Base-by-base conservation (phyloP, 805 yeast species). In the Saccharomycopsis vini region DNA sequence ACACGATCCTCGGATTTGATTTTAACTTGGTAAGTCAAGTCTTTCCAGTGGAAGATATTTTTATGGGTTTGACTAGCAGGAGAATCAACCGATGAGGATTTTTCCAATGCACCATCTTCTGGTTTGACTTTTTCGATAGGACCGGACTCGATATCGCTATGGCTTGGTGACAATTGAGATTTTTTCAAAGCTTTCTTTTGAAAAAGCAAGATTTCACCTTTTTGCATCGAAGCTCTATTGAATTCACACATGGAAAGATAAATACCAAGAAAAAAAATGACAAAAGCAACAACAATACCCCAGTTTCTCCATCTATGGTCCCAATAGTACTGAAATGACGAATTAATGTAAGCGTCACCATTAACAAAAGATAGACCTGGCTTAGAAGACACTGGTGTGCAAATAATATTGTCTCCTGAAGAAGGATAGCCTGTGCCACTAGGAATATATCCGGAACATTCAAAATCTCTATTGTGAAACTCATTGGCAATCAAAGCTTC, bases 31-130 rank as follows among this genome's bases (percentile, higher is more conserved):
- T 81, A 82, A 52, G 77, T 67, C 50, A 81, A 75, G 56, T 81
- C 73, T 57, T 72, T 72, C 90, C 90, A 82, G 51, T 78, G 80
- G 67, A 79, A 81, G 30, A 79, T 75, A 54, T 73, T 77, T 36
- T 67, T 63, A 28, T 40, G 43, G 18, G 29, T 9, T 7, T 26
- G 29, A 26, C 12, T 12, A 26, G 29, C 7, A 9, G 12, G 29
- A 26, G 29, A 26, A 26, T 26, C 29, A 26, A 12, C 7, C 7
- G 29, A 12, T 5, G 22, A 16, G 4, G n/a, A 16, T 2, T 24
- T 13, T 6, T n/a, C 18, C 5, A 12, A 9, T 10, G 6, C 24
- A 2, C n/a, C 20, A 12, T 22, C 40, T 26, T 26, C 28, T 4
- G 28, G 13, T 3, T 18, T 29, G 30, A 53, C 39, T 39, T 50